Conservation (phyloP, 306 rosid species). For the Crotalaria pallida region DNA sequence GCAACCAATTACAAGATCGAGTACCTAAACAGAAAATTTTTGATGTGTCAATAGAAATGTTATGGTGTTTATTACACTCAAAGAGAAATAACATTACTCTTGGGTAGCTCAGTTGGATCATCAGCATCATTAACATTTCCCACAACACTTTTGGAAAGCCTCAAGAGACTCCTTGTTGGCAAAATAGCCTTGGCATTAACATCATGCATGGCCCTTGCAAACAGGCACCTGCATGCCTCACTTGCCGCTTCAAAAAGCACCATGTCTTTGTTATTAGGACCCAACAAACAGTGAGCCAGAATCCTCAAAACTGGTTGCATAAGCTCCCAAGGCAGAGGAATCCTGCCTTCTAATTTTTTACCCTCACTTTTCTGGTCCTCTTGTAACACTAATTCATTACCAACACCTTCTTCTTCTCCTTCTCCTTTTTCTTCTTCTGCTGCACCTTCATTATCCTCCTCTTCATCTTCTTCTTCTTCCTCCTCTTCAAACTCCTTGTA, state of each 20-base stretch:
- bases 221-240: slow-evolving; percentile 52
- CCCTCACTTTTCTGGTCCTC: neutral
- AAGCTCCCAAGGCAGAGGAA: slow-evolving; percentile 69
- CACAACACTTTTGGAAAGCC: slow-evolving; percentile 18
- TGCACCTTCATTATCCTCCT: neutral
- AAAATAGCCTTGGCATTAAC: slow-evolving; percentile 56
- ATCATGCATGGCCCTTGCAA: slow-evolving; percentile 64
- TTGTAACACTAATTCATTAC: neutral
- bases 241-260: slow-evolving; percentile 25
- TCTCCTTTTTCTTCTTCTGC: neutral
- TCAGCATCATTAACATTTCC: slow-evolving; percentile 4
- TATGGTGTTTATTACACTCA: no score
- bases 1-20: no score
- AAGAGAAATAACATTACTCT: slow-evolving; percentile 17
- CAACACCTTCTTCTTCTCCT: neutral
- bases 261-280: slow-evolving; percentile 3
- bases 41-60: neutral
- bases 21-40: neutral
- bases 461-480: neutral
- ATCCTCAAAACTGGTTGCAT: slow-evolving; percentile 57
- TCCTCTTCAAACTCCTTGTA: neutral
- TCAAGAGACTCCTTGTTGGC: slow-evolving; percentile 55
- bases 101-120: slow-evolving; percentile 28
- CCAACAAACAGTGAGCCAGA: slow-evolving; percentile 61
- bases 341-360: slow-evolving; percentile 35